These are phyloP conservation scores for Blastocystis sp. DNA, from an alignment of 352 stramenopile genomes.

Conservation along the genomic window DNA sequence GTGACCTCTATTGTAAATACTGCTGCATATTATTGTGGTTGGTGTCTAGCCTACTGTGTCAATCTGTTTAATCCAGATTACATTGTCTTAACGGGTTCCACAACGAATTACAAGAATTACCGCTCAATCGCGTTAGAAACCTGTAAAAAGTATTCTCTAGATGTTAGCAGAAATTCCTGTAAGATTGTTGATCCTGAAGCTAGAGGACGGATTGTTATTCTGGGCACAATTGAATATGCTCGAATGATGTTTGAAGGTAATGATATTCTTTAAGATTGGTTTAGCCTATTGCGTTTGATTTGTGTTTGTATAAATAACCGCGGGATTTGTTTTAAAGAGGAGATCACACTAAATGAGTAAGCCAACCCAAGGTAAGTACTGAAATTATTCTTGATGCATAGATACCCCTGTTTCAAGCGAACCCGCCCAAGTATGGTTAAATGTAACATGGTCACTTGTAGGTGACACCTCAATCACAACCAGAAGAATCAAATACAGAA, in stretches of 20 bases:
- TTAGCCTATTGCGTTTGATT: background rate
- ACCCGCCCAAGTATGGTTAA: background rate
- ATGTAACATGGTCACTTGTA: background rate
- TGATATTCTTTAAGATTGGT: background rate
- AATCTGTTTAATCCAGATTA: conserved; percentile 58
- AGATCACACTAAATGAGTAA: background rate
- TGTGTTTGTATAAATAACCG: background rate
- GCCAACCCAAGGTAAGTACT: background rate
- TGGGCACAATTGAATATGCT: conserved; percentile 29
- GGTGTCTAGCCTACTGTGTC: conserved; percentile 20
- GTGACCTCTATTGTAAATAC: conserved; percentile 2
- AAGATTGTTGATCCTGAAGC: background rate
- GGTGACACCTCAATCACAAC: background rate
- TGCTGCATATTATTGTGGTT: conserved; percentile 45
- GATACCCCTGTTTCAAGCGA: background rate
- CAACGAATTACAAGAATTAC: conserved; percentile 50
- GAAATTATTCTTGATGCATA: background rate
- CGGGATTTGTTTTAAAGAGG: background rate
- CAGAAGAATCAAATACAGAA: background rate
- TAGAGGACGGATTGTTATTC: background rate
- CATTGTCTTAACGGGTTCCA: conserved; percentile 42
- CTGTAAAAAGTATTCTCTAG: background rate
- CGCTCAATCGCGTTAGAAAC: background rate
- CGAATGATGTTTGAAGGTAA: conserved; percentile 4
- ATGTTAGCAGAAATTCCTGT: background rate